phyloP scores from a whole-genome alignment of 176 grass and related monocot species.

The Thalia dealbata region DNA sequence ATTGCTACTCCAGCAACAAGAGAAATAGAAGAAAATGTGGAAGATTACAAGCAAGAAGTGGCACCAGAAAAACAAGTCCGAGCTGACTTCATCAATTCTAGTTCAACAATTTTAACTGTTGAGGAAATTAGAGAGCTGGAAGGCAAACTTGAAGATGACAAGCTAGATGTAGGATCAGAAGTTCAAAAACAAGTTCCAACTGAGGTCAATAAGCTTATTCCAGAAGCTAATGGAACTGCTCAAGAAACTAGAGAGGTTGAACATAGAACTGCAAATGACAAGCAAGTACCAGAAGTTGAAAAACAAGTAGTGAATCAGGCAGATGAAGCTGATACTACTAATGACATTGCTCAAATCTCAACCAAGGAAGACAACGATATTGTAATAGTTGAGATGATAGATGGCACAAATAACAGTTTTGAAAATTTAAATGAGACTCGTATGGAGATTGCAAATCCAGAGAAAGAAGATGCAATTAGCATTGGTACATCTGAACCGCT shows the following conservation, averaged over 20 bases:
- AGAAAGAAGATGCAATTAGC: neutral
- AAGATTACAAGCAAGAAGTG: neutral
- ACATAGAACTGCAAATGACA: neutral
- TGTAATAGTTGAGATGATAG: neutral
- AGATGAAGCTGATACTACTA: conserved; percentile 2
- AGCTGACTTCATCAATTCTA: neutral
- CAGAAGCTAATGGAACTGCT: neutral
- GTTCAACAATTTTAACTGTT: neutral
- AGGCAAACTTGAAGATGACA: neutral
- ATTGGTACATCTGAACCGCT: neutral
- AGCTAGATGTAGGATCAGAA: neutral
- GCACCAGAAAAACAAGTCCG: neutral
- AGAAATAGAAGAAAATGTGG: neutral
- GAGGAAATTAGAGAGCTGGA: neutral
- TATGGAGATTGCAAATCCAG: neutral
- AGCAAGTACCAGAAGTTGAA: neutral
- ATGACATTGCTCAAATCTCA: neutral
- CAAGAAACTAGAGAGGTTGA: neutral
- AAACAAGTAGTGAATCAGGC: neutral
- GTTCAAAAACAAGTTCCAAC: neutral
- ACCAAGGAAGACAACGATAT: neutral
- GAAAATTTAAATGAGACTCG: neutral
- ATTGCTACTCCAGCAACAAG: neutral
- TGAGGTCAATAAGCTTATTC: neutral
- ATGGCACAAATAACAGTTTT: neutral